Conservation (phyloP, 768 basidiomycete species). For the Lactifluus pinguis region DNA sequence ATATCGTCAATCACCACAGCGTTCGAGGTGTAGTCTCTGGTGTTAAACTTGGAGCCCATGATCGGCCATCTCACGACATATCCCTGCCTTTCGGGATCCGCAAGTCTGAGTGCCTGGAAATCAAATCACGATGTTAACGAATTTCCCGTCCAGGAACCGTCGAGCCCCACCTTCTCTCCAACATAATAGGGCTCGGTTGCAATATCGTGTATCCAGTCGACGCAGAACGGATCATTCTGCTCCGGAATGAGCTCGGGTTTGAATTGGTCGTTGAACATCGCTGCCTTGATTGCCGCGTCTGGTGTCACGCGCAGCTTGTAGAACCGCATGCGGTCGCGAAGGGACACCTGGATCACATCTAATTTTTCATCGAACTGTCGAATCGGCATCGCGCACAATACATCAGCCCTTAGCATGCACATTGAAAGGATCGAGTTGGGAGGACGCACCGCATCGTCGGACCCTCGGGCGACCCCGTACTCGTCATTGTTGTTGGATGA, state of each 20-base stretch:
- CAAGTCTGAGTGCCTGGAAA: slow-evolving; percentile 55
- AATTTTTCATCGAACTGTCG: slow-evolving; percentile 69
- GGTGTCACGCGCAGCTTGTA: slow-evolving; percentile 73
- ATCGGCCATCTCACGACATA: slow-evolving; percentile 73
- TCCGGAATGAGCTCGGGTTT: slow-evolving; percentile 81
- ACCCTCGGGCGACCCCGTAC: slow-evolving; percentile 35
- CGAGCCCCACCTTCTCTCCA: slow-evolving; percentile 53
- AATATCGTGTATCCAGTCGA: slow-evolving; percentile 70
- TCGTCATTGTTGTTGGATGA: slow-evolving; percentile 37
- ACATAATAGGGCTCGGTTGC: slow-evolving; percentile 46
- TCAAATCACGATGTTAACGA: background rate
- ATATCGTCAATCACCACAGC: slow-evolving; percentile 73
- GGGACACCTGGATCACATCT: slow-evolving; percentile 55
- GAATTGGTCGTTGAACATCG: slow-evolving; percentile 75
- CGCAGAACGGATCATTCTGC: slow-evolving; percentile 69
- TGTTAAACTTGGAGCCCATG: slow-evolving; percentile 76
- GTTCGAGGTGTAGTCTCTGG: slow-evolving; percentile 58
- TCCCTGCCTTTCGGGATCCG: slow-evolving; percentile 56
- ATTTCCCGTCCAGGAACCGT: background rate
- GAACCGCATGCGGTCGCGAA: slow-evolving; percentile 78
- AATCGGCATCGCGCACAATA: background rate
- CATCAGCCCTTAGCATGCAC: background rate
- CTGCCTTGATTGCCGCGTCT: slow-evolving; percentile 59
- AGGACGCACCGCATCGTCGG: slow-evolving; percentile 55
- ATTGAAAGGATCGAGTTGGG: background rate